Evolutionary conservation across 2,329 filamentous ascomycete genomes (phyloP).

Genomic region (Beauveria brongniartii): DNA sequence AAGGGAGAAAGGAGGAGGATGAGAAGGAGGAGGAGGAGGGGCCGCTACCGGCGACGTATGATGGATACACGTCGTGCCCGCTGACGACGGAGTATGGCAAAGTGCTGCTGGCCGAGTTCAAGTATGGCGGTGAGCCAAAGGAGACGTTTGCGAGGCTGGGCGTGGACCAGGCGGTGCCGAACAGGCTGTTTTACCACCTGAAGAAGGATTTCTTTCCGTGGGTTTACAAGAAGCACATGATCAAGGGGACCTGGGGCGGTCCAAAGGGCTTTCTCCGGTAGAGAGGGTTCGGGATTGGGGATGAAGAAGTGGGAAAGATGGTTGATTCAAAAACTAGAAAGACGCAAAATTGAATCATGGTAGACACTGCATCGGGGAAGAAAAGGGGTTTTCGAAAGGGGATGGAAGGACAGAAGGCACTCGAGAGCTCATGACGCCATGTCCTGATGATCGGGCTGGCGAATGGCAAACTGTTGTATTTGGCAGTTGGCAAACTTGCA

Average conservation of each 20-base stretch:
- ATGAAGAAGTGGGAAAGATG: too few species aligned
- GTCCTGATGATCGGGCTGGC: too few species aligned
- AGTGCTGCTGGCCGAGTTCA: constrained; percentile 57
- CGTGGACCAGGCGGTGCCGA: constrained; percentile 48
- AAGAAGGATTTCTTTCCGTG: constrained; percentile 63
- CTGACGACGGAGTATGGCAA: constrained; percentile 50
- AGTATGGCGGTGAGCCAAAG: constrained; percentile 54
- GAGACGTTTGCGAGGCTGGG: constrained; percentile 53
- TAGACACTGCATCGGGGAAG: too few species aligned
- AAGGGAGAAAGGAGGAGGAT: not conserved
- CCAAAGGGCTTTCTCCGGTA: constrained; percentile 39
- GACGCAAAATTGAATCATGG: too few species aligned
- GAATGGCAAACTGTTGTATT: too few species aligned
- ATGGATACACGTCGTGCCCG: constrained; percentile 50
- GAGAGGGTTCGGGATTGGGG: too few species aligned
- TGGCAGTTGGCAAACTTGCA: too few species aligned
- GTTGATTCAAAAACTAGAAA: too few species aligned
- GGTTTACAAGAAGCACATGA: constrained; percentile 53
- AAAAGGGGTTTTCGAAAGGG: too few species aligned
- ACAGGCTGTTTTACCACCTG: constrained; percentile 50
- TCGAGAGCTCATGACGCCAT: too few species aligned
- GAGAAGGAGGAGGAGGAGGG: constrained; percentile 21
- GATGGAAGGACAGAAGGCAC: too few species aligned
- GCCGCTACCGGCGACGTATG: constrained; percentile 31
- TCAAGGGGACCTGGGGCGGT: constrained; percentile 55